These are phyloP conservation scores for Naganishia vaughanmartiniae DNA, from an alignment of 768 basidiomycete species.

Conservation along the genomic window DNA sequence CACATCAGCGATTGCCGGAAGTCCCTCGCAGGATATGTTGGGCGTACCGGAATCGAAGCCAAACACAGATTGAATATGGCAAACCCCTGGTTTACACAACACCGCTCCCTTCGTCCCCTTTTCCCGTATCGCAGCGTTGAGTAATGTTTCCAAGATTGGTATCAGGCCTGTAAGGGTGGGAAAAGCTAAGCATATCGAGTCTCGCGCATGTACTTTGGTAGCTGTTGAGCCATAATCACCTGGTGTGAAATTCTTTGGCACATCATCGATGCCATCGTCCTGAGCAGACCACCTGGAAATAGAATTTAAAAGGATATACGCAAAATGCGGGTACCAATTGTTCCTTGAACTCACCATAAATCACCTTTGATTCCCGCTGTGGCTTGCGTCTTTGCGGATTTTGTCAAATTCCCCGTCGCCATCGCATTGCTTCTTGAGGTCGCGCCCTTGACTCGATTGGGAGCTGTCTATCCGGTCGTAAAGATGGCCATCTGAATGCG, in stretches of 20 bases:
- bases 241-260: conserved; percentile 41
- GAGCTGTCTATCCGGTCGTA: too few species aligned
- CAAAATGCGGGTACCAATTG: not conserved
- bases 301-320: not conserved
- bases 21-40: not conserved
- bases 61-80: conserved; percentile 42
- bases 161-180: conserved; percentile 36
- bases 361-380: conserved; percentile 6
- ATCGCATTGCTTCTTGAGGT: not conserved
- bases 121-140: conserved; percentile 31
- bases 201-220: too few species aligned
- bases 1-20: not conserved
- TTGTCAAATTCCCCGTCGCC: not conserved
- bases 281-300: not conserved
- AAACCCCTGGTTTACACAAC: conserved; percentile 36
- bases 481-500: too few species aligned
- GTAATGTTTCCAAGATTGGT: conserved; percentile 33
- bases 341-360: conserved; percentile 3
- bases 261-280: not conserved
- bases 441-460: not conserved
- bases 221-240: conserved; percentile 27
- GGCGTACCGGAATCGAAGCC: conserved; percentile 44
- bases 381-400: not conserved
- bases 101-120: conserved; percentile 41
- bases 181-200: not conserved